A percentile compares a stretch with the other conserved stretches of the same genome.
phyloP scores from a whole-genome alignment of 78 protist genomes.

The Planoprotostelium fungivorum region DNA sequence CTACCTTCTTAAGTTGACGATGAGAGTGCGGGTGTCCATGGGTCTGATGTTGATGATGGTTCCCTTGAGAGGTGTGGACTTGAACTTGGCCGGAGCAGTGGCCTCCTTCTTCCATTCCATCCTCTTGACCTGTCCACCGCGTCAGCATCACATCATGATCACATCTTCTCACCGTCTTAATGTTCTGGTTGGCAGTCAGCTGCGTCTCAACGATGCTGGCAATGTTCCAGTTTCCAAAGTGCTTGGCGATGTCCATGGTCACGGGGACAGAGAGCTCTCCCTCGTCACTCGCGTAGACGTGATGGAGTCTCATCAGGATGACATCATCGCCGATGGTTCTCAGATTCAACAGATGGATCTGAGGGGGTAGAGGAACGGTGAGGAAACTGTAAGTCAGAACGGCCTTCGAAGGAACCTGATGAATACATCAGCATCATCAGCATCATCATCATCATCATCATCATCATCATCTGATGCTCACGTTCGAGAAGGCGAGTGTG shows the following conservation, averaged over 20 bases:
- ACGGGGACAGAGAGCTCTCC: not conserved
- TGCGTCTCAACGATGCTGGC: not conserved
- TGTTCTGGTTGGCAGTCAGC: not conserved
- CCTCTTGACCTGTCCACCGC: not conserved
- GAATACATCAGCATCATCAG: no score
- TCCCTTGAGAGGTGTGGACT: not conserved
- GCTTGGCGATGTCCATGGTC: not conserved
- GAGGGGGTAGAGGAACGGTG: not conserved
- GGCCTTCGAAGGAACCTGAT: not conserved
- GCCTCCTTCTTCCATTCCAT: not conserved
- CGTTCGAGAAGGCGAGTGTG: not conserved
- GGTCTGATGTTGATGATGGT: not conserved
- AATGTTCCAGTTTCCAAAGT: not conserved
- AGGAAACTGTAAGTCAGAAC: not conserved
- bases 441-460: no score
- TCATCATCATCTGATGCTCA: no score
- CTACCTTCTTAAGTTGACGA: no score
- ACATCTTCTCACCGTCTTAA: not conserved
- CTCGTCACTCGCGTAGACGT: not conserved
- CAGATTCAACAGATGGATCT: not conserved
- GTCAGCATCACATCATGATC: not conserved
- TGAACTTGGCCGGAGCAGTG: not conserved
- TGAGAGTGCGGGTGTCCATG: not conserved
- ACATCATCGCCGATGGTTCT: not conserved
- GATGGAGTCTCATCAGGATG: not conserved